Base-by-base conservation (phyloP, 495 filamentous ascomycete genomes). In the Geopyxis carbonaria region DNA sequence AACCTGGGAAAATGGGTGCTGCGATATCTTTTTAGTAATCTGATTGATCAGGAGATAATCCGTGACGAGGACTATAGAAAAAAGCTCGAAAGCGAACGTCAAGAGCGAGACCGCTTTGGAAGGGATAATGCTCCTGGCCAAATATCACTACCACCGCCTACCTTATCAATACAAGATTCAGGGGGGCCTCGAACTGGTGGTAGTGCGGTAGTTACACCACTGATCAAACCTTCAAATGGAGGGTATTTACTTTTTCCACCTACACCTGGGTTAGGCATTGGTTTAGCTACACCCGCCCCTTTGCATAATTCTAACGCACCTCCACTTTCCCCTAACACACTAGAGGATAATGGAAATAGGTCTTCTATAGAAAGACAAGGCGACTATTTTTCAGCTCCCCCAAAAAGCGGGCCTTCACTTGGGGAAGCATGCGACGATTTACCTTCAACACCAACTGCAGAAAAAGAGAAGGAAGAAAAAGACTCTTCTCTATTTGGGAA, bases 1-100 rank as follows among this genome's bases (percentile, higher is more conserved):
- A 95, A 93, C 57, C 73, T 95, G 37, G 89, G 89, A 3, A 93
- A 92, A 65, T 97, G 89, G 89, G 70, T 95, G 38, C 66, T 97
- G 31, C 74, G 89, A 33, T 93, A 93, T 59, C 69, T 97, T 1
- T 97, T 97, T 57, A 75, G 75, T 16, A 78, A 77, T 27, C 65
- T 97, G 29, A 81, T 95, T 30, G 79, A 87, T 43, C 83, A 92
- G 57, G 80, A 94, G 59, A 78, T 91, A 45, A 68, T 68, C 40
- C 74, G 81, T 23, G 89, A 97, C 53, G 72, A 75, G 51, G 59
- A 60, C 6, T 78, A 79, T 55, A 72, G 91, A 22, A 64, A 70
- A 22, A 62, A 68, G 32, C 64, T 89, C 8, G 65, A 80, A 15
- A 64, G 72, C 6, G 64, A 64, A 33, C 70, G 69, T 8, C 65